Base-by-base conservation (phyloP, 768 basidiomycete species). In the Panus rudis region DNA sequence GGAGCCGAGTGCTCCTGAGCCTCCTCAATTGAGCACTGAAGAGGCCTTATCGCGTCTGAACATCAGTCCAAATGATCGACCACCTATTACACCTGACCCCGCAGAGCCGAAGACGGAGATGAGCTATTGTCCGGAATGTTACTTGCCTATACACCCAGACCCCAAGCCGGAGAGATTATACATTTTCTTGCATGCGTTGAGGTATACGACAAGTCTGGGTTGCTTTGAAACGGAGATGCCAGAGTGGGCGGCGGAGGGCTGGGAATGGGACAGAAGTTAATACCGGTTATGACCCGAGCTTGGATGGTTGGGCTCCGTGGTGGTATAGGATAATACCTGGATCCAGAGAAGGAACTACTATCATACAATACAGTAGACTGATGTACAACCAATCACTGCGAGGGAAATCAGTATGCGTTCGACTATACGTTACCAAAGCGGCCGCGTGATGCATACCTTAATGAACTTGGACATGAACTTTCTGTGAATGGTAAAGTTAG, bases 401-500 rank as follows among this genome's bases (percentile, higher is more conserved):
- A n/a, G n/a, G n/a, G n/a, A n/a, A n/a, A n/a, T n/a, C n/a, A n/a
- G n/a, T n/a, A n/a, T n/a, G n/a, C n/a, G n/a, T n/a, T n/a, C n/a
- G n/a, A n/a, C n/a, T n/a, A n/a, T n/a, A n/a, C n/a, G n/a, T n/a
- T n/a, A n/a, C n/a, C n/a, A n/a, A n/a, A n/a, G n/a, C n/a, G n/a
- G n/a, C n/a, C n/a, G n/a, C n/a, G n/a, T n/a, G n/a, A n/a, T n/a
- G n/a, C 57, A 54, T 57, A 81, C 85, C 70, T 91, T 91, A 67
- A 92, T 84, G 52, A 92, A 92, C 58, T 88, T 90, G 7, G 80
- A 67, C 88, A 93, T 91, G 60, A 92, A 93, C 70, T 90, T 92
- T 66, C 89, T 90, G 52, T 2, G 21, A 40, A 14, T n/a, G n/a
- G n/a, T n/a, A n/a, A n/a, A n/a, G n/a, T n/a, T n/a, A n/a, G n/a